phyloP scores from a whole-genome alignment of 192 early-diverging fungal genomes.

The Backusella luteola region DNA sequence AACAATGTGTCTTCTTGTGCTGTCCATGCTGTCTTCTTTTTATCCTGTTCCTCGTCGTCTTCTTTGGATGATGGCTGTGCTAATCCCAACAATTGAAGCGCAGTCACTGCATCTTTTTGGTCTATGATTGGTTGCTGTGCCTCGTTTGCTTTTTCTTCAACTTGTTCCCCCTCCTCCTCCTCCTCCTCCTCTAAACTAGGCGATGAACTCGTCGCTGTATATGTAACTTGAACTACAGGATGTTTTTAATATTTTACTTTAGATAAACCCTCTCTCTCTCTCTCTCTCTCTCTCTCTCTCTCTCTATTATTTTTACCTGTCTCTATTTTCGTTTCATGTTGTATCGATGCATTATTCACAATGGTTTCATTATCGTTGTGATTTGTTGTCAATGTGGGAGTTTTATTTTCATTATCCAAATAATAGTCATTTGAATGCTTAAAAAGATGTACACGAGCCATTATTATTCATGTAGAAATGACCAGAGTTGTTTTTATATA shows the following conservation, averaged over 20 bases:
- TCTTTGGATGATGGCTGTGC: background rate
- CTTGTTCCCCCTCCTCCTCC: too few relatives aligned
- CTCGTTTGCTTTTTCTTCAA: background rate
- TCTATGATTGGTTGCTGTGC: background rate
- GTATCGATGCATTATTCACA: background rate
- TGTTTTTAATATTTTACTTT: too few relatives aligned
- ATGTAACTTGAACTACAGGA: background rate
- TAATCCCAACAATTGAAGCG: constrained; percentile 24
- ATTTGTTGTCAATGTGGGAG: background rate
- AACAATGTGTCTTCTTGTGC: constrained; percentile 28
- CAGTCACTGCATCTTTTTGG: constrained; percentile 18
- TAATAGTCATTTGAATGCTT: background rate
- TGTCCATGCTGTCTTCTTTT: constrained; percentile 28
- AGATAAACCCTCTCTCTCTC: too few relatives aligned
- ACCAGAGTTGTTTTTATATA: background rate
- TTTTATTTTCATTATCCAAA: background rate
- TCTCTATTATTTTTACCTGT: background rate
- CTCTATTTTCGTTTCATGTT: background rate
- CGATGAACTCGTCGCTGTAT: background rate
- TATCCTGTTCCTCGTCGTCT: constrained; percentile 11
- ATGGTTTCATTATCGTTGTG: background rate
- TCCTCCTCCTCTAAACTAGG: background rate
- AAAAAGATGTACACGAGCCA: background rate
- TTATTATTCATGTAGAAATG: background rate
- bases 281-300: too few relatives aligned